Percentiles rank a stretch among this genome's conserved stretches.
Conservation (phyloP, 2,329 filamentous ascomycete species). For the Phialophora verrucosa region DNA sequence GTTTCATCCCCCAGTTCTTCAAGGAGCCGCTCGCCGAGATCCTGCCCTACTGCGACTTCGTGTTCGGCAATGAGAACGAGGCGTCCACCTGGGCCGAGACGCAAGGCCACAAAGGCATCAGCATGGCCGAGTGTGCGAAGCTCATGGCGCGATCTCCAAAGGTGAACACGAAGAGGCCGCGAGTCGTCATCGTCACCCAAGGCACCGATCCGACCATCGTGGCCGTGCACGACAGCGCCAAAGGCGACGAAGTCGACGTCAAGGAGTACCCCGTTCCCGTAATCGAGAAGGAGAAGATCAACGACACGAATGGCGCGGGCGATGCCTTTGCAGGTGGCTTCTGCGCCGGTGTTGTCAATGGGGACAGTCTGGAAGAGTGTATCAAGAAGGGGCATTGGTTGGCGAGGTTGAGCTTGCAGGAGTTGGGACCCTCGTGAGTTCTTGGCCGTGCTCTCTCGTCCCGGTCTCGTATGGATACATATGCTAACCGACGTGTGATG, state of each 20-base stretch:
- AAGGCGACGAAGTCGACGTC: slow-evolving; percentile 61
- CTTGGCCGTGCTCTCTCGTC: slow-evolving; percentile 12
- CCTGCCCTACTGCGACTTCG: slow-evolving; percentile 92
- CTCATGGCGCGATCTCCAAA: slow-evolving; percentile 82
- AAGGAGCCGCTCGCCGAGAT: slow-evolving; percentile 90
- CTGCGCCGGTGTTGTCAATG: slow-evolving; percentile 84
- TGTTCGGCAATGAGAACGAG: slow-evolving; percentile 97
- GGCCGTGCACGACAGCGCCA: slow-evolving; percentile 71
- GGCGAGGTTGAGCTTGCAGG: slow-evolving; percentile 89
- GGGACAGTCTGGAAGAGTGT: slow-evolving; percentile 75
- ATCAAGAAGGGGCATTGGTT: slow-evolving; percentile 98
- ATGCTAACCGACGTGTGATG: slow-evolving; percentile 8
- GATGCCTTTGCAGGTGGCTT: slow-evolving; percentile 97
- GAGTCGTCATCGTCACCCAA: slow-evolving; percentile 91
- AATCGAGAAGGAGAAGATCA: slow-evolving; percentile 78
- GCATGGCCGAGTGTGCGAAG: slow-evolving; percentile 72
- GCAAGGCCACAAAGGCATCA: slow-evolving; percentile 72
- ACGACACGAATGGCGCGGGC: slow-evolving; percentile 95
- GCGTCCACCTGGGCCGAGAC: slow-evolving; percentile 84
- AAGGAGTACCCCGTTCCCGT: slow-evolving; percentile 80
- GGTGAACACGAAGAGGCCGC: slow-evolving; percentile 76
- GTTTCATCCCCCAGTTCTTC: slow-evolving; percentile 97
- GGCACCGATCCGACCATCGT: slow-evolving; percentile 90
- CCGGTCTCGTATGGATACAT: neutral
- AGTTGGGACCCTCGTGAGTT: slow-evolving; percentile 87